A percentile compares a stretch with the other conserved stretches of the same genome.
phyloP scores from a whole-genome alignment of 768 basidiomycete genomes.

The Glaciozyma martinii region DNA sequence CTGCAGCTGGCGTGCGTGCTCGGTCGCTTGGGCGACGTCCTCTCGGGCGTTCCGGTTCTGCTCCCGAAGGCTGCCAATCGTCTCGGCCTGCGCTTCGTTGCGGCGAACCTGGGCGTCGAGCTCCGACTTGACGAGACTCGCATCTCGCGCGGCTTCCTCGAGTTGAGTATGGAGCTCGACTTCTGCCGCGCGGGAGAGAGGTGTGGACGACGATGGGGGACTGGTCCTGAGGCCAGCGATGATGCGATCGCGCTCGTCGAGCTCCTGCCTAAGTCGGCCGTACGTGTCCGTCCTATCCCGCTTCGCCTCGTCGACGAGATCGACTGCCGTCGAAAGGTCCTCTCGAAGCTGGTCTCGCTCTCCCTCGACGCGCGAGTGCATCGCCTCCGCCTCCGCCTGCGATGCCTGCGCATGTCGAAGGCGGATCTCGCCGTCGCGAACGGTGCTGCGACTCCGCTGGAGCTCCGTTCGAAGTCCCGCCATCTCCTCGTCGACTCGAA shows the following conservation, averaged over 20 bases:
- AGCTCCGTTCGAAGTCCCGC: conserved; percentile 1
- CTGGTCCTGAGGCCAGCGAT: not conserved
- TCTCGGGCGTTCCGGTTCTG: not conserved
- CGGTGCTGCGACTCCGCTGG: not conserved
- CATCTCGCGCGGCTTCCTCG: not conserved
- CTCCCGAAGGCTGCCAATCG: not conserved
- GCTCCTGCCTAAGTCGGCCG: not conserved
- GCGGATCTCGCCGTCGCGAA: conserved; percentile 16
- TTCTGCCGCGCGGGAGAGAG: conserved; percentile 3
- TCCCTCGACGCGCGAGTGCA: not conserved
- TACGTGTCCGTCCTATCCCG: conserved; percentile 8
- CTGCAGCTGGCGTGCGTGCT: not conserved
- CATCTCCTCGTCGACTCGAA: conserved; percentile 11
- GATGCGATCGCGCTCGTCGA: conserved; percentile 5
- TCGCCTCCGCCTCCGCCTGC: conserved; percentile 1
- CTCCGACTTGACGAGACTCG: conserved; percentile 1
- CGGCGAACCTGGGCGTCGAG: conserved; percentile 5
- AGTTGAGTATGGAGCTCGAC: not conserved
- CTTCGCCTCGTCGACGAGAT: not conserved
- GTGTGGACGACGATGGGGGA: not conserved
- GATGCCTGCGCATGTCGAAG: not conserved
- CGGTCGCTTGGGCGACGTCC: not conserved
- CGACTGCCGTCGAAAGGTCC: not conserved
- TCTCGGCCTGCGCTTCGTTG: conserved; percentile 5
- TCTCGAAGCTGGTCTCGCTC: not conserved